phyloP scores from a whole-genome alignment of 2,329 filamentous ascomycete genomes.

The Curvularia lunata region DNA sequence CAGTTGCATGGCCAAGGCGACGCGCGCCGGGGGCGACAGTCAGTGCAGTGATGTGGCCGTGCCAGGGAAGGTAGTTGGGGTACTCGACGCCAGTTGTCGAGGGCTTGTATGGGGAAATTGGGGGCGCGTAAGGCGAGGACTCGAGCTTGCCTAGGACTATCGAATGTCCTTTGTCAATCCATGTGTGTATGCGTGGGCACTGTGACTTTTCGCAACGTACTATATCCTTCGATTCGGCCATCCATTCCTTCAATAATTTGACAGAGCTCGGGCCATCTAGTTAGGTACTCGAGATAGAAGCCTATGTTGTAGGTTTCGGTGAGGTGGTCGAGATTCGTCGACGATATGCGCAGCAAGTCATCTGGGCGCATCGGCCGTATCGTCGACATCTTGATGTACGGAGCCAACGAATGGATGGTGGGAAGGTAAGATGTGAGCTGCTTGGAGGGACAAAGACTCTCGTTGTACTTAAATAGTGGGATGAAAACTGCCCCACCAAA shows the following conservation, averaged over 20 bases:
- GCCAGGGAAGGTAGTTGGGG: conserved; percentile 92
- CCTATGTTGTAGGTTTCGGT: conserved; percentile 97
- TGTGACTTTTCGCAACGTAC: conserved; percentile 56
- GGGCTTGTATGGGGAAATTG: conserved; percentile 73
- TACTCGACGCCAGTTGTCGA: conserved; percentile 47
- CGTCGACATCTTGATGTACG: conserved; percentile 68
- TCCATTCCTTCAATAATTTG: conserved; percentile 85
- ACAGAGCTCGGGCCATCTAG: conserved; percentile 94
- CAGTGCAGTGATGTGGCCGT: conserved; percentile 95
- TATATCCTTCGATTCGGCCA: conserved; percentile 93
- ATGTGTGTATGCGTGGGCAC: background rate
- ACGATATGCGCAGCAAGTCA: conserved; percentile 88
- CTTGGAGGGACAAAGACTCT: background rate
- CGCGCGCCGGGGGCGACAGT: conserved; percentile 89
- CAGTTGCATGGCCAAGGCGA: conserved; percentile 83
- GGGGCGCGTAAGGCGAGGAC: conserved; percentile 74
- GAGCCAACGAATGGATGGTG: conserved; percentile 3
- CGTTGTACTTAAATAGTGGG: no score
- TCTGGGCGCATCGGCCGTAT: conserved; percentile 73
- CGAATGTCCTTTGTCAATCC: background rate
- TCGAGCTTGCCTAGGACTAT: conserved; percentile 97
- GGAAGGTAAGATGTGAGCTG: conserved; percentile 2
- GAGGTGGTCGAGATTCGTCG: conserved; percentile 92
- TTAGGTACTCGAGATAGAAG: conserved; percentile 96
- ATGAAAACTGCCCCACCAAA: no score